phyloP scores from a whole-genome alignment of 257 asterid species.

The Solanum bulbocastanum region DNA sequence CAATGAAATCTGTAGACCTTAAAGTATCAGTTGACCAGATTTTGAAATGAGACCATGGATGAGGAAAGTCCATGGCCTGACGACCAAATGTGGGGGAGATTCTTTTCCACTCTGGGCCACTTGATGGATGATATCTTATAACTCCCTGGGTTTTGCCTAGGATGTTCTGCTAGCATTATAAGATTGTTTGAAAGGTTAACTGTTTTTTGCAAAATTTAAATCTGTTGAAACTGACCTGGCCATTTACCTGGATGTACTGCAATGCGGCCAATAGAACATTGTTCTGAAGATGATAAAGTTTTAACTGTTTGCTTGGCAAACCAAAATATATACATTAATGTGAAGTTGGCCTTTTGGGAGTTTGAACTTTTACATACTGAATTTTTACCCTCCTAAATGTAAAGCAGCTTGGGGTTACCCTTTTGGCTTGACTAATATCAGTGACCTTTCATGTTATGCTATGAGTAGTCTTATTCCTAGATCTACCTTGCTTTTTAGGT shows the following conservation, averaged over 20 bases:
- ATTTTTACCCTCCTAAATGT: not conserved
- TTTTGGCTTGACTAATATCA: not conserved
- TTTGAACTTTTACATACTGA: not conserved
- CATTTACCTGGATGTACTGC: not conserved
- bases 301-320: not conserved
- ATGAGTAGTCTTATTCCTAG: not conserved
- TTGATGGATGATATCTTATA: not conserved
- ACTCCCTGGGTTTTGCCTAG: not conserved
- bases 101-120: not conserved
- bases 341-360: not conserved
- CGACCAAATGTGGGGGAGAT: not conserved
- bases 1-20: not conserved
- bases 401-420: not conserved
- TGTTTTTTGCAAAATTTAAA: not conserved
- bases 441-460: not conserved
- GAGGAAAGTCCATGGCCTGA: not conserved
- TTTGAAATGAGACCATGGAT: not conserved
- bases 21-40: not conserved
- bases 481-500: slow-evolving; percentile 35
- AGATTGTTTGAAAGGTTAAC: not conserved
- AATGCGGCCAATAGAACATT: not conserved
- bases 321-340: not conserved
- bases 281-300: not conserved
- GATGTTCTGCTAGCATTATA: not conserved
- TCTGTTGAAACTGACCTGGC: not conserved